Conservation (phyloP, 106 monocot genomes). For the Platanthera zijinensis region DNA sequence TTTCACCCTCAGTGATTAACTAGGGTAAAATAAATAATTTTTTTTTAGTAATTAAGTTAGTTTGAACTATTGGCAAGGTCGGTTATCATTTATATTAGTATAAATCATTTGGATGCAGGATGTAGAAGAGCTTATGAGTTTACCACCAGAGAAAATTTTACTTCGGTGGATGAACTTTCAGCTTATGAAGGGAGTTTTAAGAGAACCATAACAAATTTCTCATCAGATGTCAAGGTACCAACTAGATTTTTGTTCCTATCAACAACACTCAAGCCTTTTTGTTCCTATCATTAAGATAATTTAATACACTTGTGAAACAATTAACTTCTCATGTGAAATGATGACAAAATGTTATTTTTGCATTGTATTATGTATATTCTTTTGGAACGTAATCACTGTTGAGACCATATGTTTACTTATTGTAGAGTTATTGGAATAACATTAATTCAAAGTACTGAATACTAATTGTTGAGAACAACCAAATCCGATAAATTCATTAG, state of each 20-base stretch:
- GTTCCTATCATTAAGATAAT: slow-evolving; percentile 4
- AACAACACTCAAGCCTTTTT: not conserved
- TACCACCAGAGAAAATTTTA: slow-evolving; percentile 53
- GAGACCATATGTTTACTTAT: too few species aligned
- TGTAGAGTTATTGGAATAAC: too few species aligned
- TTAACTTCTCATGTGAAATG: not conserved
- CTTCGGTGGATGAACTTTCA: slow-evolving; percentile 73
- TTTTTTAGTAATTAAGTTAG: not conserved
- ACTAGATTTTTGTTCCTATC: not conserved
- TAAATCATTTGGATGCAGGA: slow-evolving; percentile 27
- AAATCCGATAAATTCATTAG: too few species aligned
- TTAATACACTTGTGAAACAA: not conserved
- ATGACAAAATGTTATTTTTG: not conserved
- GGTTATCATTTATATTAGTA: not conserved
- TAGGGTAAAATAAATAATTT: not conserved
- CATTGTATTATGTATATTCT: too few species aligned
- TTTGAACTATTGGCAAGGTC: not conserved
- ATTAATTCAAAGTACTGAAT: too few species aligned
- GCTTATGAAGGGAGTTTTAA: slow-evolving; percentile 45
- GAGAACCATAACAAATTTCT: slow-evolving; percentile 52
- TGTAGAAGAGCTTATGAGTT: slow-evolving; percentile 46
- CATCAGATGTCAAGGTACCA: slow-evolving; percentile 52
- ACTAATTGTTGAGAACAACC: too few species aligned
- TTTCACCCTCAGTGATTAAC: not conserved
- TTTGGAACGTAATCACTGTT: too few species aligned